phyloP scores from a whole-genome alignment of 148 eudicot species.

The Silene uniflora region DNA sequence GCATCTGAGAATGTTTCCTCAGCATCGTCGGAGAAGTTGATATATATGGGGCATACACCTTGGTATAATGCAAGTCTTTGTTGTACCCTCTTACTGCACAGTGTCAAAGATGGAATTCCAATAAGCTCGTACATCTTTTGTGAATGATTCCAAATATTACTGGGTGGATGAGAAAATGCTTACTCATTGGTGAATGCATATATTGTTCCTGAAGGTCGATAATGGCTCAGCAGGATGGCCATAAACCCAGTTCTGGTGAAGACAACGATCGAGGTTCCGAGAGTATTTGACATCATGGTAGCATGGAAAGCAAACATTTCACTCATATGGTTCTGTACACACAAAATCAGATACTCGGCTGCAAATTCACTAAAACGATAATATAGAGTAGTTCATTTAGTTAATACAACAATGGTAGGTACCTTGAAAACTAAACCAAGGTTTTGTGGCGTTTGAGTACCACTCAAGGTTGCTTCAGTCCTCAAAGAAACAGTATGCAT shows the following conservation, averaged over 20 bases:
- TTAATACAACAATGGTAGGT: background rate
- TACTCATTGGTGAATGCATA: conserved; percentile 96
- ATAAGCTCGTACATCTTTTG: no score
- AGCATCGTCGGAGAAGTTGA: conserved; percentile 76
- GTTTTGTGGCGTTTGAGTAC: conserved; percentile 50
- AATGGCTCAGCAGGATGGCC: conserved; percentile 91
- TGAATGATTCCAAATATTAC: background rate
- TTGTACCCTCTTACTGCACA: conserved; percentile 76
- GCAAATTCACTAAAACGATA: background rate
- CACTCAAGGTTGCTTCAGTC: conserved; percentile 75
- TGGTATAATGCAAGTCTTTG: conserved; percentile 90
- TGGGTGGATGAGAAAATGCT: conserved; percentile 29
- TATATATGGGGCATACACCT: conserved; percentile 82
- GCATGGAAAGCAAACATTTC: conserved; percentile 99
- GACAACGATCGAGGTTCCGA: conserved; percentile 89
- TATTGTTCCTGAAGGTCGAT: conserved; percentile 91
- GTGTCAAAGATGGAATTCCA: background rate
- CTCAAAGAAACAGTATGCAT: conserved; percentile 97
- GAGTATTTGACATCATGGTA: conserved; percentile 96
- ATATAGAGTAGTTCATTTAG: background rate
- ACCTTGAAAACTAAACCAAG: conserved; percentile 85
- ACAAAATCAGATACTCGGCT: conserved; percentile 14
- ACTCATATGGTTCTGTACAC: conserved; percentile 92
- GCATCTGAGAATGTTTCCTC: conserved; percentile 75
- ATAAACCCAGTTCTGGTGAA: conserved; percentile 94